These are phyloP conservation scores for Orychophragmus violaceus DNA, from an alignment of 345 rosid species.

Conservation along the genomic window DNA sequence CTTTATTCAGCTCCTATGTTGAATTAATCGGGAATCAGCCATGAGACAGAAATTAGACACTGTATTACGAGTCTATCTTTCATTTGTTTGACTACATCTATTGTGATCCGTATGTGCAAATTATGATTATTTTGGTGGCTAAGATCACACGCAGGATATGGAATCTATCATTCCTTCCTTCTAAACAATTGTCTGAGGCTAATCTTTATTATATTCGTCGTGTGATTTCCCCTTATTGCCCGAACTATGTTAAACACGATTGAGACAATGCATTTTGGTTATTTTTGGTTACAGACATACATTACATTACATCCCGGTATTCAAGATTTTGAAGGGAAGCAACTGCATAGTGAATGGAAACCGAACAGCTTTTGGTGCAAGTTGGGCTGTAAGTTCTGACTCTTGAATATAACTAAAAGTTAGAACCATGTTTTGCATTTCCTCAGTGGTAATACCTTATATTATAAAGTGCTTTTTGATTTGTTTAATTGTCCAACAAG, in stretches of 20 bases:
- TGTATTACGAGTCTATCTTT: background rate
- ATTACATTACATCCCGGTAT: background rate
- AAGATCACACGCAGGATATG: background rate
- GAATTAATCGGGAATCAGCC: background rate
- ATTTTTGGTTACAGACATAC: background rate
- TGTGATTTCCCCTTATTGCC: background rate
- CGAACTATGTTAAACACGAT: background rate
- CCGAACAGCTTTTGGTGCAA: conserved; percentile 3
- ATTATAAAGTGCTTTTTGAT: background rate
- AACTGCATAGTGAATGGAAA: background rate
- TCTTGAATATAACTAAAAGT: conserved; percentile 1
- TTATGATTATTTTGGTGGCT: background rate
- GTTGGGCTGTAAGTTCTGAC: conserved; percentile 13
- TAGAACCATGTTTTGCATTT: background rate
- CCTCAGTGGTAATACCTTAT: background rate
- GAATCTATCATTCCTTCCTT: background rate
- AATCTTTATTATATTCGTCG: background rate
- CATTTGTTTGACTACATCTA: background rate
- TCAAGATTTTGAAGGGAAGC: conserved; percentile 7
- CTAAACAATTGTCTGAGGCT: background rate
- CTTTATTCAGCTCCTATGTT: background rate
- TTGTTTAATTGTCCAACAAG: conserved; percentile 6
- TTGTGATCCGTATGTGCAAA: background rate
- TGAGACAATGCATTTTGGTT: background rate
- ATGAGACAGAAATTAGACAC: background rate